Percentiles rank a stretch among this genome's conserved stretches.
These are phyloP conservation scores for Ammopiptanthus mongolicus DNA, from an alignment of 306 rosid genomes.

Conservation along the genomic window DNA sequence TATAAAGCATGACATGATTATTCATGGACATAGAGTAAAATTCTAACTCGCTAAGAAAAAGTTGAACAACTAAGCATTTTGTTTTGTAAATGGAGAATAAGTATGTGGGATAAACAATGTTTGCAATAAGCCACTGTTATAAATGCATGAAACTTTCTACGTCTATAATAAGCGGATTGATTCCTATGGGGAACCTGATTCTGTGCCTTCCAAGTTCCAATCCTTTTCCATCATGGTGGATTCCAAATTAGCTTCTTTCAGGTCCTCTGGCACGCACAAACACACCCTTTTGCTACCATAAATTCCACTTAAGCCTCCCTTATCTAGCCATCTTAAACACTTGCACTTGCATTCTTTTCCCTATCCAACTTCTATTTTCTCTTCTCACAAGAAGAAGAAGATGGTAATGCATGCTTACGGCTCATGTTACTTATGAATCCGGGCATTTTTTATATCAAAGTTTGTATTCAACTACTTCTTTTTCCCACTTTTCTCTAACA, in stretches of 20 bases:
- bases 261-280: not conserved
- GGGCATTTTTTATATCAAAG: not conserved
- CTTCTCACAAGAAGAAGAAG: not conserved
- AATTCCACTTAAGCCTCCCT: slow-evolving; percentile 1
- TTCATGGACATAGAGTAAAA: not conserved
- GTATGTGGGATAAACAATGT: not conserved
- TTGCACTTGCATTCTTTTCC: not conserved
- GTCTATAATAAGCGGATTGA: not conserved
- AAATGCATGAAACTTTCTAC: not conserved
- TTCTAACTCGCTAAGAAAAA: not conserved
- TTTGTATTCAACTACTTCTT: not conserved
- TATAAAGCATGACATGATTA: not conserved
- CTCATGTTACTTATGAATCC: not conserved
- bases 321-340: not conserved
- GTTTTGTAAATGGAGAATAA: slow-evolving; percentile 27
- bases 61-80: not conserved
- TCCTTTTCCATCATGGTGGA: slow-evolving; percentile 27
- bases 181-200: slow-evolving; percentile 33
- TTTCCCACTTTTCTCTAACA: not conserved
- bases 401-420: slow-evolving; percentile 27
- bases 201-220: slow-evolving; percentile 20
- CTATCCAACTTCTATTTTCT: not conserved
- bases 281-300: slow-evolving; percentile 19
- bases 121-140: not conserved
- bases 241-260: slow-evolving; percentile 23